Evolutionary conservation across 192 early-diverging fungal genomes (phyloP), one percentile per base, ranked within the genome.

Genomic region (Entomortierella parvispora): DNA sequence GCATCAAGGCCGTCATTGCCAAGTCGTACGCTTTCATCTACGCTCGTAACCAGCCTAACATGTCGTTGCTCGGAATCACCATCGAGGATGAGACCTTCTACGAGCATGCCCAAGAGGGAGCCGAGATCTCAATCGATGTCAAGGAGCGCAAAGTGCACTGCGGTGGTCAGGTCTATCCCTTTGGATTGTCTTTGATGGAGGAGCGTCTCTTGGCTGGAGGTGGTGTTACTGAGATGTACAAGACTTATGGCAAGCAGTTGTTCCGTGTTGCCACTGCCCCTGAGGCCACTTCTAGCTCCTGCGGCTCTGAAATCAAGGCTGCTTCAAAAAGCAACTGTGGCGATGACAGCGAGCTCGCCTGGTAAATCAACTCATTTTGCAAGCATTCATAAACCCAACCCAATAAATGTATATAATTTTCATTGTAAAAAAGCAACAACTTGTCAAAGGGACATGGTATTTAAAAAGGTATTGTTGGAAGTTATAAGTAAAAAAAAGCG

Each of bases 1-100:
- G 82, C 28, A 68, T 93, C 58, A 87, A 93, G 83, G 91, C 89
- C 22, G 91, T 93, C 26, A 92, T 93, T 64, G 92, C 92, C 42
- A 93, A 91, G 81, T 91, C 90, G 33, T 93, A 87, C 68, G 90
- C 92, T 0, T 93, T 91, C 68, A 93, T 93, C 76, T 93, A 93
- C 74, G 85, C 86, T 54, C 88, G 92, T 78, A 93, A 93, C 87
- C 92, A 93, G 84, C 86, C 89, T 71, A 93, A 93, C 80, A 89
- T 91, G 88, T 89, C 89, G n/a, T 85, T 93, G 14, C 84, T 92
- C 53, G 92, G 92, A 62, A 88, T 93, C 49, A 86, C 87, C 26
- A 80, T 93, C 52, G 85, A 82, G 46, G 89, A 93, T 69, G 90
- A 93, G 17, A 80, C 86, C 37, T 93, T 93, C 82, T 93, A 93